These are phyloP conservation scores for Cystobasidium tubakii DNA, from an alignment of 768 basidiomycete species.

Conservation along the genomic window DNA sequence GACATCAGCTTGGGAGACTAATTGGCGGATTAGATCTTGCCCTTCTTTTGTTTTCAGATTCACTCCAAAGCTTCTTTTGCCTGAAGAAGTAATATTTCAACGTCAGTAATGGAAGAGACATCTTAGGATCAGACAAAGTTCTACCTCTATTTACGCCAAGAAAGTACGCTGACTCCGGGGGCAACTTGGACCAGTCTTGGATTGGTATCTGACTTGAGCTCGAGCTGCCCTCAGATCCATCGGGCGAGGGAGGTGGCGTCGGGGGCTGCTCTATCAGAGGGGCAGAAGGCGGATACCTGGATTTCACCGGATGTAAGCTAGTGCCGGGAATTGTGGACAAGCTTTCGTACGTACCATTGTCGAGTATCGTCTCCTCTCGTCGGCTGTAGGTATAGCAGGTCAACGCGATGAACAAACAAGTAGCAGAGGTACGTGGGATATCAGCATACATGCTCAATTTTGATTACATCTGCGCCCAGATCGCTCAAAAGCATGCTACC, in stretches of 20 bases:
- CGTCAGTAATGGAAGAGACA: conserved; percentile 50
- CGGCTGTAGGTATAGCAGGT: conserved; percentile 37
- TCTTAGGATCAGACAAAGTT: no score
- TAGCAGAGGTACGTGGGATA: conserved; percentile 43
- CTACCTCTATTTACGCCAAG: conserved; percentile 66
- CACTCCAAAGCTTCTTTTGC: conserved; percentile 76
- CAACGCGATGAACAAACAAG: neutral
- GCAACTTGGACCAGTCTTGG: conserved; percentile 54
- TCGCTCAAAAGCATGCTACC: conserved; percentile 71
- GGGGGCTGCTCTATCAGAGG: conserved; percentile 47
- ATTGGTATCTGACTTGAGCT: conserved; percentile 52
- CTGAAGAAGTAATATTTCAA: neutral
- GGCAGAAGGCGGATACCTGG: conserved; percentile 51
- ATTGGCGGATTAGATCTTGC: conserved; percentile 63
- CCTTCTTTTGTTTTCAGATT: conserved; percentile 78
- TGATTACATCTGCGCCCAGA: conserved; percentile 83
- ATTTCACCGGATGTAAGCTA: no score
- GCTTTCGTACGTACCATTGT: conserved; percentile 46
- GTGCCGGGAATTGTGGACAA: no score
- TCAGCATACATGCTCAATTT: conserved; percentile 62
- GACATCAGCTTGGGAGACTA: conserved; percentile 71
- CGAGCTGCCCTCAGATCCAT: conserved; percentile 52
- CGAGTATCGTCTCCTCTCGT: conserved; percentile 79
- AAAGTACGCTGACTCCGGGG: conserved; percentile 89
- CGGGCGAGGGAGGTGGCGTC: conserved; percentile 42